These are phyloP conservation scores for Hypoxylon sp. DNA, from an alignment of 2,329 filamentous ascomycete genomes.

Conservation along the genomic window DNA sequence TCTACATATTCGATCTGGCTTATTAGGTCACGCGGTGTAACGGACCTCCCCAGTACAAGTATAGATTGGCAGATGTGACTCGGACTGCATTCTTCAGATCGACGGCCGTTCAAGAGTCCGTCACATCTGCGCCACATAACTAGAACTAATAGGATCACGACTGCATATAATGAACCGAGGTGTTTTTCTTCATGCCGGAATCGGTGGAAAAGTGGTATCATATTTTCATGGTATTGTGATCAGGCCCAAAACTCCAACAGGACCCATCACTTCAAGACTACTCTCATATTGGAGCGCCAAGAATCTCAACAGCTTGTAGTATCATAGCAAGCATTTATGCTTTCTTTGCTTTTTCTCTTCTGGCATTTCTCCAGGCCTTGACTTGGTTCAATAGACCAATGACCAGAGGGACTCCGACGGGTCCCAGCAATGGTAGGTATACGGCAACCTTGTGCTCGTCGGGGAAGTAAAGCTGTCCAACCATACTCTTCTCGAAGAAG, in stretches of 20 bases:
- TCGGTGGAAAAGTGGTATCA: neutral
- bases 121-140: too few relatives aligned
- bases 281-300: neutral
- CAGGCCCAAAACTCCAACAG: neutral
- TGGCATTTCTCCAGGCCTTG: conserved; percentile 64
- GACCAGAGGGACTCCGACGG: conserved; percentile 86
- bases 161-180: too few relatives aligned
- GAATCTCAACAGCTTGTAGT: neutral
- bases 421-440: conserved; percentile 89
- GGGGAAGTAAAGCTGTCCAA: conserved; percentile 96
- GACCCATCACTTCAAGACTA: neutral
- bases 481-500: conserved; percentile 99
- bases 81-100: too few relatives aligned
- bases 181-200: too few relatives aligned
- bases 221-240: neutral
- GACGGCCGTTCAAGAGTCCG: too few relatives aligned
- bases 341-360: conserved; percentile 44
- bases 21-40: too few relatives aligned
- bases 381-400: conserved; percentile 86
- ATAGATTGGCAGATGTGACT: too few relatives aligned
- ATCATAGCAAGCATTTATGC: conserved; percentile 7
- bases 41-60: too few relatives aligned
- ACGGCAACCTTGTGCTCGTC: conserved; percentile 98
- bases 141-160: too few relatives aligned
- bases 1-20: too few relatives aligned